These are phyloP conservation scores for Coniochaeta pulveracea DNA, from an alignment of 2,329 filamentous ascomycete species.

Conservation along the genomic window DNA sequence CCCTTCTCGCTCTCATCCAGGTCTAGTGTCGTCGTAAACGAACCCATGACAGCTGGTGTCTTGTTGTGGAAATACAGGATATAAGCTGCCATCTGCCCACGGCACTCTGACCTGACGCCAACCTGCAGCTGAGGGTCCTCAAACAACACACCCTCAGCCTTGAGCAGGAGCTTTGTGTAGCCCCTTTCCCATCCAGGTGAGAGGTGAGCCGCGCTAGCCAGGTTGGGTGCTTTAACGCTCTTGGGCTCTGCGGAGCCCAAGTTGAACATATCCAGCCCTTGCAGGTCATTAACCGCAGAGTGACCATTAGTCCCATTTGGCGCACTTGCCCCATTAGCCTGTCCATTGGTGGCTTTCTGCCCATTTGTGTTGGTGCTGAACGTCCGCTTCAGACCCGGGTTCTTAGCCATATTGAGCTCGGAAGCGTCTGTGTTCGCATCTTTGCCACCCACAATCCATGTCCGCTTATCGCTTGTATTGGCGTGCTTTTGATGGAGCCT, in stretches of 20 bases:
- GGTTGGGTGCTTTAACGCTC: conserved; percentile 59
- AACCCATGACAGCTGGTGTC: conserved; percentile 70
- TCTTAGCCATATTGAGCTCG: conserved; percentile 72
- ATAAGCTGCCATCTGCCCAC: conserved; percentile 87
- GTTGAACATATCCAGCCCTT: conserved; percentile 68
- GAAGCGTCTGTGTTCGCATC: conserved; percentile 76
- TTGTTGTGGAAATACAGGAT: conserved; percentile 97
- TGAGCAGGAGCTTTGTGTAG: conserved; percentile 71
- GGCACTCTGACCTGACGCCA: conserved; percentile 85
- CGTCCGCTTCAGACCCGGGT: conserved; percentile 71
- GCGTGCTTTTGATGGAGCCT: conserved; percentile 90
- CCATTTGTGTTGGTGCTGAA: conserved; percentile 56
- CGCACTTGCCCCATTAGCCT: conserved; percentile 23
- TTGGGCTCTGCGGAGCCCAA: conserved; percentile 45
- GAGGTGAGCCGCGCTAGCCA: conserved; percentile 84
- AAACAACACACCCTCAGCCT: conserved; percentile 78
- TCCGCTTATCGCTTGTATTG: conserved; percentile 86
- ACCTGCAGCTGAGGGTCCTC: conserved; percentile 92
- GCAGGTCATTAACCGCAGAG: conserved; percentile 52
- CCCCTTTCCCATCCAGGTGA: conserved; percentile 92
- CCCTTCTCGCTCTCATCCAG: conserved; percentile 56
- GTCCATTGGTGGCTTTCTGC: conserved; percentile 33
- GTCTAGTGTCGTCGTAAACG: conserved; percentile 89
- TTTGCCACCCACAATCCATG: conserved; percentile 96
- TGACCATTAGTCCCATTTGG: conserved; percentile 39